Percentiles rank a stretch among this genome's conserved stretches.
Evolutionary conservation across 1,139 yeast species (phyloP).

Genomic region (Yamadazyma mexicana): DNA sequence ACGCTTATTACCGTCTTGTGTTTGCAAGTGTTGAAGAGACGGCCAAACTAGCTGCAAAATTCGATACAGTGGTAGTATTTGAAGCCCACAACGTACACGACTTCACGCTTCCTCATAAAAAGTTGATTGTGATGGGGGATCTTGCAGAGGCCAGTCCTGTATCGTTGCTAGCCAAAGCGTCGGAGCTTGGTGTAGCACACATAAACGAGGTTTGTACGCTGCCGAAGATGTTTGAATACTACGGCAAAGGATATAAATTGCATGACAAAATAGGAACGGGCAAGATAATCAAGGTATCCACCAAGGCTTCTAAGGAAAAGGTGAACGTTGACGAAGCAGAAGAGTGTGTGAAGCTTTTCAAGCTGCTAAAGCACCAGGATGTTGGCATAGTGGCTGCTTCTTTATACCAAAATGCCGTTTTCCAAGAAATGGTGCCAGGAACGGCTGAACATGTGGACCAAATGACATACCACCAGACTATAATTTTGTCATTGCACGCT

Average conservation of each 20-base stretch:
- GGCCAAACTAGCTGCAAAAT: constrained; percentile 1
- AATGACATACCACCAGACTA: constrained; percentile 9
- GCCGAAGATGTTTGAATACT: constrained; percentile 4
- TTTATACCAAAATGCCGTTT: constrained; percentile 13
- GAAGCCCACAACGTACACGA: constrained; percentile 9
- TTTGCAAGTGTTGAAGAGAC: constrained; percentile 6
- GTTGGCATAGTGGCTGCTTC: constrained; percentile 12
- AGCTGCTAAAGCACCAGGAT: constrained; percentile 6
- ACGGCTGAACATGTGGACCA: constrained; percentile 5
- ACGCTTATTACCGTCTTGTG: constrained; percentile 4
- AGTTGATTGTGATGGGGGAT: constrained; percentile 9
- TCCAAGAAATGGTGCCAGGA: constrained; percentile 10
- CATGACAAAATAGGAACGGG: not conserved
- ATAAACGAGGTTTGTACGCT: not conserved
- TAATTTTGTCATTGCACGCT: constrained; percentile 13
- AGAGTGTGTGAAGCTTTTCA: constrained; percentile 6
- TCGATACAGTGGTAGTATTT: constrained; percentile 10
- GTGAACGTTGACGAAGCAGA: constrained; percentile 16
- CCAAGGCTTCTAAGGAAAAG: not conserved
- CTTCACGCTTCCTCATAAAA: not conserved
- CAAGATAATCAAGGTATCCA: not conserved
- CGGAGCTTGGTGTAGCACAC: not conserved
- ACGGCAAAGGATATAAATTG: not conserved
- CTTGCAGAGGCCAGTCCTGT: not conserved
- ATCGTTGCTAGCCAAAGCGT: not conserved